Conservation (phyloP, 2,329 filamentous ascomycete genomes). For the Diaporthe eres region DNA sequence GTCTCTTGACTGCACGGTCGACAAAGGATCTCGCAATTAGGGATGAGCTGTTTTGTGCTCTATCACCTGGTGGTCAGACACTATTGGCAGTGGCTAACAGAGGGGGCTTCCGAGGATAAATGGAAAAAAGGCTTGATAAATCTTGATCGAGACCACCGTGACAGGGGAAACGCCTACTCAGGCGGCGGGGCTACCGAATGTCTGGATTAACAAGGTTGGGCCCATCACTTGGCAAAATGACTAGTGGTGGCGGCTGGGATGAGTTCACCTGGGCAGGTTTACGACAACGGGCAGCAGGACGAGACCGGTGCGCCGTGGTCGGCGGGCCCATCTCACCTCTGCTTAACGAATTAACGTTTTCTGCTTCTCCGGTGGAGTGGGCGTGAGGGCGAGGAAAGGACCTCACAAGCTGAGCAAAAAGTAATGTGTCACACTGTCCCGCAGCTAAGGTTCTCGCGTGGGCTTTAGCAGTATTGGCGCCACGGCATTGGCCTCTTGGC, state of each 20-base stretch:
- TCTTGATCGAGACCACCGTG: not conserved
- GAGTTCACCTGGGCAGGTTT: not conserved
- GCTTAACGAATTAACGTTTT: not conserved
- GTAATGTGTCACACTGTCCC: constrained; percentile 28
- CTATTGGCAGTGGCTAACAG: not conserved
- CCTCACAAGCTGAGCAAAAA: constrained; percentile 12
- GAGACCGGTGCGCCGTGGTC: constrained; percentile 23
- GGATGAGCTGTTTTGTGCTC: not conserved
- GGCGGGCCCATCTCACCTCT: not conserved
- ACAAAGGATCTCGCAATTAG: not conserved
- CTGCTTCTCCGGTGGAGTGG: not conserved
- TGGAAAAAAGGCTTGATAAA: not conserved
- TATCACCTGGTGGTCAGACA: not conserved
- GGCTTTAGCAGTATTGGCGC: constrained; percentile 28
- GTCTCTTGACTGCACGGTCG: not conserved
- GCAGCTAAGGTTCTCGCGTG: constrained; percentile 30
- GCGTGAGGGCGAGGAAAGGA: not conserved
- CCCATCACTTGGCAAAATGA: constrained; percentile 5
- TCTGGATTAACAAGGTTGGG: constrained; percentile 8
- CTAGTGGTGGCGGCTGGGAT: constrained; percentile 6
- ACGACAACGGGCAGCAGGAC: constrained; percentile 3
- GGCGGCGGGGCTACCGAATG: not conserved
- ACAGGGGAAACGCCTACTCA: not conserved
- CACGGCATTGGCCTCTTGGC: constrained; percentile 27
- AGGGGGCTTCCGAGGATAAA: not conserved